phyloP scores from a whole-genome alignment of 352 stramenopile genomes.

The Pythium monospermum region DNA sequence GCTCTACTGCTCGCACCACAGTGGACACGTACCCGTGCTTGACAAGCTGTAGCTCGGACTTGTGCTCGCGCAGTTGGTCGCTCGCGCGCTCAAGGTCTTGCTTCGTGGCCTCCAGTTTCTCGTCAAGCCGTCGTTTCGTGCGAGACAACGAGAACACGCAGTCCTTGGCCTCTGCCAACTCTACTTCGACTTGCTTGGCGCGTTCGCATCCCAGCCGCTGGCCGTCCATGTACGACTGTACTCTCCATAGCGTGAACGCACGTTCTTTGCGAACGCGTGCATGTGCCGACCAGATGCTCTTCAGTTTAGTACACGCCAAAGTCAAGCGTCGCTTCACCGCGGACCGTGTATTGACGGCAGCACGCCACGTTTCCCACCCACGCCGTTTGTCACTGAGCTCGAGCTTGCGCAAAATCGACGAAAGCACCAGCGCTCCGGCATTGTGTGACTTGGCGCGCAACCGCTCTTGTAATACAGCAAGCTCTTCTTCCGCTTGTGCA shows the following conservation, averaged over 20 bases:
- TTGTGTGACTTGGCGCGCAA: not conserved
- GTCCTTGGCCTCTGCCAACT: constrained; percentile 57
- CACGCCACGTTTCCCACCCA: not conserved
- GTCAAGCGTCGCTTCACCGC: not conserved
- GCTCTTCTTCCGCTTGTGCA: not conserved
- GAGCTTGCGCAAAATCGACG: not conserved
- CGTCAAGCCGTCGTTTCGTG: constrained; percentile 54
- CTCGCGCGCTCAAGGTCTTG: constrained; percentile 31
- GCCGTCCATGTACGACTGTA: not conserved
- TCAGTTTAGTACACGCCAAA: not conserved
- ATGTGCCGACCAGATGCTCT: not conserved
- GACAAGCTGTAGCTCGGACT: constrained; percentile 54
- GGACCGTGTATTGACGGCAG: not conserved
- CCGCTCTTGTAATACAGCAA: not conserved
- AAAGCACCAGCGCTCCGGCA: not conserved
- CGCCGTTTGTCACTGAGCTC: not conserved
- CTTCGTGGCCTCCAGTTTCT: constrained; percentile 35
- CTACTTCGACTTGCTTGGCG: constrained; percentile 24
- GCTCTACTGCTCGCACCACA: constrained; percentile 43
- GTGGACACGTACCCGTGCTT: constrained; percentile 62
- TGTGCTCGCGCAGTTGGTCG: constrained; percentile 39
- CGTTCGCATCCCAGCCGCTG: constrained; percentile 18
- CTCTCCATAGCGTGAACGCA: constrained; percentile 4
- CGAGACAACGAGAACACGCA: constrained; percentile 65
- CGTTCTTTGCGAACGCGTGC: not conserved